Evolutionary conservation across 768 basidiomycete genomes (phyloP).

Genomic region (Boletus reticulatus): DNA sequence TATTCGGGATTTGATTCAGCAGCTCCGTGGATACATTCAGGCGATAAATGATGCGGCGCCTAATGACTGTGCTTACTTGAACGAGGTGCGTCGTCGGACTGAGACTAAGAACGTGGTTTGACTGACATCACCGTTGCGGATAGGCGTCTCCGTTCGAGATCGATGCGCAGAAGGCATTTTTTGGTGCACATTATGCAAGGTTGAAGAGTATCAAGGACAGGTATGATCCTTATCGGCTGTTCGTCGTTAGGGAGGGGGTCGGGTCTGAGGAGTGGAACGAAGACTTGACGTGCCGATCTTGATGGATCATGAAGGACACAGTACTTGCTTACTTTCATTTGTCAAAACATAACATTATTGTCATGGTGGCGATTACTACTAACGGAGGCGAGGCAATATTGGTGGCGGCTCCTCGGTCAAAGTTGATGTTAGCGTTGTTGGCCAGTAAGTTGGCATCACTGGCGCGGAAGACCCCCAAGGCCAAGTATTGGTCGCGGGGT

Average conservation of each 20-base stretch:
- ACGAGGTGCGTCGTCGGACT: neutral
- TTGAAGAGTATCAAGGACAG: constrained; percentile 41
- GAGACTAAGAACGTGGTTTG: too few relatives aligned
- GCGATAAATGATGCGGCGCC: constrained; percentile 20
- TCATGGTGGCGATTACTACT: too few relatives aligned
- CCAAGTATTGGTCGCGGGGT: too few relatives aligned
- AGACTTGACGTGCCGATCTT: constrained; percentile 5
- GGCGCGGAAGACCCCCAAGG: too few relatives aligned
- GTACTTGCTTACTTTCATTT: too few relatives aligned
- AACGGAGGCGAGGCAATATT: too few relatives aligned
- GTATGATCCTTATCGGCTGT: constrained; percentile 10
- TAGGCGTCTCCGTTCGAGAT: constrained; percentile 44
- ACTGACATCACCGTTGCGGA: too few relatives aligned
- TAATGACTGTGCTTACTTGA: constrained; percentile 8
- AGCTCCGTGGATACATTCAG: constrained; percentile 8
- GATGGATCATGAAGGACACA: neutral
- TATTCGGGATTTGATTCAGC: constrained; percentile 11
- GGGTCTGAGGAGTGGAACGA: constrained; percentile 27
- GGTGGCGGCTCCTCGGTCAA: too few relatives aligned
- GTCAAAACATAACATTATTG: too few relatives aligned
- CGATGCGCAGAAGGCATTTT: constrained; percentile 41
- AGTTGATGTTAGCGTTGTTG: too few relatives aligned
- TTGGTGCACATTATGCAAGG: constrained; percentile 41
- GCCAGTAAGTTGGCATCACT: too few relatives aligned
- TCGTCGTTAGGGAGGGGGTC: constrained; percentile 8